Evolutionary conservation across 805 yeast species (phyloP).

Genomic region (Ogataea salicorniae): DNA sequence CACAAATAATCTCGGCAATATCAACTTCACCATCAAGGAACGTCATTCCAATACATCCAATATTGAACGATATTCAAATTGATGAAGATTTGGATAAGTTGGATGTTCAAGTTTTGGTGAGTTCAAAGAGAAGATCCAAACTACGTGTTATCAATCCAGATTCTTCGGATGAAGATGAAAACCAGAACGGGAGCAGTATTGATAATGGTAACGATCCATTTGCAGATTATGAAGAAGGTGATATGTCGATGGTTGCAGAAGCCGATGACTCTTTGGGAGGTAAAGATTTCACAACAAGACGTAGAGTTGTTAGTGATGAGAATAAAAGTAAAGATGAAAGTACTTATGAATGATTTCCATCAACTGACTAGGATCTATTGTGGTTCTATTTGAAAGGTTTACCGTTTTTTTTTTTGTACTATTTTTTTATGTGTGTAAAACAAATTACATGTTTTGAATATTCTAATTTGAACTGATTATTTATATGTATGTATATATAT

Average conservation of each 20-base stretch:
- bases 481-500: not conserved
- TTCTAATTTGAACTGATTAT: too few relatives aligned
- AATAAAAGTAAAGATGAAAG: constrained; percentile 12
- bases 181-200: not conserved
- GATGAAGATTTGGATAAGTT: constrained; percentile 42
- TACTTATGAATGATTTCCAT: constrained; percentile 6
- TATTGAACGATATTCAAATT: constrained; percentile 25
- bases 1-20: not conserved
- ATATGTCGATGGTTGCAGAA: not conserved
- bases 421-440: too few relatives aligned
- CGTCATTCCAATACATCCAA: constrained; percentile 2
- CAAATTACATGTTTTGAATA: too few relatives aligned
- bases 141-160: constrained; percentile 64
- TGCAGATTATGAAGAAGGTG: not conserved
- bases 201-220: constrained; percentile 1
- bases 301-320: constrained; percentile 28
- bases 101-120: constrained; percentile 70
- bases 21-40: not conserved
- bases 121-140: constrained; percentile 56
- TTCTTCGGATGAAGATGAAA: constrained; percentile 5
- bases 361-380: too few relatives aligned
- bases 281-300: constrained; percentile 15
- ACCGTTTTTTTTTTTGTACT: too few relatives aligned
- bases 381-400: too few relatives aligned
- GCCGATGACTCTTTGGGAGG: not conserved